phyloP scores from a whole-genome alignment of 2,329 filamentous ascomycete genomes.

The Sclerotinia minor region DNA sequence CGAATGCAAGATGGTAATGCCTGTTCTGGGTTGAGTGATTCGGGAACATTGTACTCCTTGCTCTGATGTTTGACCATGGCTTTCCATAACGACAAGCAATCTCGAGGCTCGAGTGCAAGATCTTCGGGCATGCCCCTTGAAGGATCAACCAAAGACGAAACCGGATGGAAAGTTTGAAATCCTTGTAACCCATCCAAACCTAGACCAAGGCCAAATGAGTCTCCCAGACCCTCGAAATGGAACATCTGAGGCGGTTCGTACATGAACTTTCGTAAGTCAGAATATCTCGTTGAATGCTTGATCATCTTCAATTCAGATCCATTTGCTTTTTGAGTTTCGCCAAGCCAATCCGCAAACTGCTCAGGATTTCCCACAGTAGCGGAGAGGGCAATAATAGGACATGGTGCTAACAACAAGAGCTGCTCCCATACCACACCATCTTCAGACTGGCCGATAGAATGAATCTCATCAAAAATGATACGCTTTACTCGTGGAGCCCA shows the following conservation, averaged over 20 bases:
- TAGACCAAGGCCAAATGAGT: slow-evolving; percentile 44
- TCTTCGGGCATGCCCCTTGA: slow-evolving; percentile 66
- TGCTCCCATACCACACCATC: slow-evolving; percentile 80
- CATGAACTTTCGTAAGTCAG: slow-evolving; percentile 73
- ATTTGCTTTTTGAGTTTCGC: slow-evolving; percentile 60
- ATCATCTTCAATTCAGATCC: slow-evolving; percentile 68
- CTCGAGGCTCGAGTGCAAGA: slow-evolving; percentile 67
- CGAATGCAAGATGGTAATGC: slow-evolving; percentile 55
- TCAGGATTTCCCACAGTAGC: slow-evolving; percentile 76
- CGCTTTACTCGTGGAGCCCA: slow-evolving; percentile 70
- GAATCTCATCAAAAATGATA: slow-evolving; percentile 82
- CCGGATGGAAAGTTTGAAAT: slow-evolving; percentile 57
- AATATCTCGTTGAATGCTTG: slow-evolving; percentile 68
- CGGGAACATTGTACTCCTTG: slow-evolving; percentile 50
- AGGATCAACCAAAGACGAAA: slow-evolving; percentile 61
- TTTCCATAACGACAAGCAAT: slow-evolving; percentile 67
- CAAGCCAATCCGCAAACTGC: slow-evolving; percentile 69
- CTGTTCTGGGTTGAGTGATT: slow-evolving; percentile 51
- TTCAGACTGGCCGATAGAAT: slow-evolving; percentile 75
- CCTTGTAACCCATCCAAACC: slow-evolving; percentile 47
- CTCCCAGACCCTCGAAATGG: slow-evolving; percentile 40
- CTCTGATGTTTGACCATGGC: slow-evolving; percentile 61
- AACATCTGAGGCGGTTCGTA: slow-evolving; percentile 55
- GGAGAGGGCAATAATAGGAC: slow-evolving; percentile 76
- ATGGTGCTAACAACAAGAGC: slow-evolving; percentile 69